A percentile compares a stretch with the other conserved stretches of the same genome.
Conservation (phyloP, 1,284 basidiomycete genomes). For the Phlebopus sp. region DNA sequence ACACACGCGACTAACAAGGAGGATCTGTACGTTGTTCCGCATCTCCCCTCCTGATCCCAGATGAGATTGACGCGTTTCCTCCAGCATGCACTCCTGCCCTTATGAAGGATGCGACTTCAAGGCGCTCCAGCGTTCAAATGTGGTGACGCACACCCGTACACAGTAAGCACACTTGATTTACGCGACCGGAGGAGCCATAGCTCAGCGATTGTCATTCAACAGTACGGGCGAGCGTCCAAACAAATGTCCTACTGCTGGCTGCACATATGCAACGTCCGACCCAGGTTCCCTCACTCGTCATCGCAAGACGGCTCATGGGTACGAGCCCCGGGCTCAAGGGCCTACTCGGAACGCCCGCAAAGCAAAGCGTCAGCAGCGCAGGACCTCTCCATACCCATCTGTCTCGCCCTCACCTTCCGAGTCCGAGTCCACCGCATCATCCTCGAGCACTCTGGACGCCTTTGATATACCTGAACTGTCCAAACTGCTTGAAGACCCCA, state of each 20-base stretch:
- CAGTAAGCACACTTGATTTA: constrained; percentile 20
- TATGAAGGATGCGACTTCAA: constrained; percentile 21
- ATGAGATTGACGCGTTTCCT: constrained; percentile 6
- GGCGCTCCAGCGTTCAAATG: constrained; percentile 30
- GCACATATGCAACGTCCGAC: constrained; percentile 22
- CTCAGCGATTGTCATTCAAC: constrained; percentile 8
- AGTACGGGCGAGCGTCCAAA: constrained; percentile 19
- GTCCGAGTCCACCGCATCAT: background rate
- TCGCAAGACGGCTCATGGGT: constrained; percentile 11
- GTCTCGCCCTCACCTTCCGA: background rate
- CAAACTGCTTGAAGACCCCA: background rate
- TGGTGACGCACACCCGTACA: constrained; percentile 25
- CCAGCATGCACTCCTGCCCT: constrained; percentile 29
- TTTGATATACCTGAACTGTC: background rate
- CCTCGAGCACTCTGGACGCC: background rate
- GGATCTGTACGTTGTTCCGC: constrained; percentile 13
- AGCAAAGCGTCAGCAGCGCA: constrained; percentile 1
- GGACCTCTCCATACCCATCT: constrained; percentile 1
- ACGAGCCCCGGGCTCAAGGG: constrained; percentile 11
- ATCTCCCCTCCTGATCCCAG: background rate
- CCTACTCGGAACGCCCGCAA: background rate
- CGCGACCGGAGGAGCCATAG: background rate
- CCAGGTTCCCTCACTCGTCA: constrained; percentile 32
- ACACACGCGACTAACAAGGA: constrained; percentile 16
- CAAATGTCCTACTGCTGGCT: constrained; percentile 22